Base-by-base conservation (phyloP, 1,284 basidiomycete genomes). In the Rhodotorula sp. region DNA sequence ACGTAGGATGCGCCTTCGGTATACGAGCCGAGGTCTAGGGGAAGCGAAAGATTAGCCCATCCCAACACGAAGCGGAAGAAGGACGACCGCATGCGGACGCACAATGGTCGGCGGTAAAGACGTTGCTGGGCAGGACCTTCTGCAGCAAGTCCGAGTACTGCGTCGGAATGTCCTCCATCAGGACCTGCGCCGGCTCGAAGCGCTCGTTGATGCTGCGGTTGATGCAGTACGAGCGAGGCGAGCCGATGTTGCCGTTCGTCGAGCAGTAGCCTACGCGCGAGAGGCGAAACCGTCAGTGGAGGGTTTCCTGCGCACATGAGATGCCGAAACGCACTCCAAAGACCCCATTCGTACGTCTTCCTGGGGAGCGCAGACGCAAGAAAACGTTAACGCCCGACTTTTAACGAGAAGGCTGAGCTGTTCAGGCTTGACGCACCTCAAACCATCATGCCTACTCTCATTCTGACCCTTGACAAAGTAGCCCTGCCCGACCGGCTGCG, bases 301-400 rank as follows among this genome's bases (percentile, higher is more conserved):
- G 15, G 24, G 52, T 48, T 47, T 24, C 44, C 11, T 20, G 10
- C 17, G 30, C 3, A 24, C 27, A 47, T n/a, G 20, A 22, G 17
- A 24, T 22, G 34, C 27, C 7, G 46, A 9, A 29, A 67, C 65
- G 53, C 56, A 67, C 71, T 64, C 68, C 68, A 73, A 5, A 77
- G 61, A 24, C 73, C 76, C 61, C 64, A 76, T 56, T 76, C 69
- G 67, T 77, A 77, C 3, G 29, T 62, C 61, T 67, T 64, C 44
- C 70, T 44, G 39, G 13, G 39, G 13, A 10, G 39, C 39, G 39
- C 39, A 44, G 19, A 13, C 9, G 9, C 5, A 17, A 15, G 19
- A 3, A 44, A 8, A 3, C 39, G 39, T 6, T 15, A 44, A 44
- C n/a, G n/a, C n/a, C n/a, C n/a, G n/a, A n/a, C n/a, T n/a, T n/a